Conservation (phyloP, 1,139 yeast genomes). For the Scheffersomyces illinoinensis region DNA sequence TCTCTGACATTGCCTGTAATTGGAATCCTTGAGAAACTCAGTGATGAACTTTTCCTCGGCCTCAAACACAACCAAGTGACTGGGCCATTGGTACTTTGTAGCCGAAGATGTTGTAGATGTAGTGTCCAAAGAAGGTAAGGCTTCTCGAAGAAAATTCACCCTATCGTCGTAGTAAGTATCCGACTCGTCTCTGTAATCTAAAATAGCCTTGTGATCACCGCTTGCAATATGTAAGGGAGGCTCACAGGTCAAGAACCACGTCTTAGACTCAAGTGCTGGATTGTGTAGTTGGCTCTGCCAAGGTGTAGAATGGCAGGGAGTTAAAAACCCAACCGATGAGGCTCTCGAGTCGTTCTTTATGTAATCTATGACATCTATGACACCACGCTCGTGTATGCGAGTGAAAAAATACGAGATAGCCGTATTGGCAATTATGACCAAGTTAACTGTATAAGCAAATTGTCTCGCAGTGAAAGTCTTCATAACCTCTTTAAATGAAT, state of each 20-base stretch:
- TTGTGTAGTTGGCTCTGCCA: slow-evolving; percentile 86
- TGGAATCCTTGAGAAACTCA: slow-evolving; percentile 35
- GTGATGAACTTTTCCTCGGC: slow-evolving; percentile 51
- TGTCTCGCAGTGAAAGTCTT: background rate
- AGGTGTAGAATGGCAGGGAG: slow-evolving; percentile 98
- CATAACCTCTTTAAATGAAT: slow-evolving; percentile 10
- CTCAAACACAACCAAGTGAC: slow-evolving; percentile 71
- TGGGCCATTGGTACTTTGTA: slow-evolving; percentile 60
- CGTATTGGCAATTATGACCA: slow-evolving; percentile 37
- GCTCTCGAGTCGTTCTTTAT: slow-evolving; percentile 46
- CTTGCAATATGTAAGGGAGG: slow-evolving; percentile 67
- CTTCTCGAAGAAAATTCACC: slow-evolving; percentile 38
- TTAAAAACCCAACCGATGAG: slow-evolving; percentile 69
- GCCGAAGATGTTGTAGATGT: slow-evolving; percentile 32
- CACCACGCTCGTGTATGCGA: slow-evolving; percentile 81
- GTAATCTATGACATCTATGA: slow-evolving; percentile 60
- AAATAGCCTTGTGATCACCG: slow-evolving; percentile 25
- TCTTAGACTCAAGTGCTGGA: slow-evolving; percentile 31
- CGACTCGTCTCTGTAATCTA: slow-evolving; percentile 75
- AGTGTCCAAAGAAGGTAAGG: slow-evolving; percentile 14
- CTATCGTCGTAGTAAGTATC: slow-evolving; percentile 80
- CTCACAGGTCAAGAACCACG: slow-evolving; percentile 87
- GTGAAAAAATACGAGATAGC: slow-evolving; percentile 56
- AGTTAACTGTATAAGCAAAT: slow-evolving; percentile 5
- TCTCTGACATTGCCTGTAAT: slow-evolving; percentile 51